phyloP scores from a whole-genome alignment of 805 yeast species.

The Hanseniaspora clermontiae region DNA sequence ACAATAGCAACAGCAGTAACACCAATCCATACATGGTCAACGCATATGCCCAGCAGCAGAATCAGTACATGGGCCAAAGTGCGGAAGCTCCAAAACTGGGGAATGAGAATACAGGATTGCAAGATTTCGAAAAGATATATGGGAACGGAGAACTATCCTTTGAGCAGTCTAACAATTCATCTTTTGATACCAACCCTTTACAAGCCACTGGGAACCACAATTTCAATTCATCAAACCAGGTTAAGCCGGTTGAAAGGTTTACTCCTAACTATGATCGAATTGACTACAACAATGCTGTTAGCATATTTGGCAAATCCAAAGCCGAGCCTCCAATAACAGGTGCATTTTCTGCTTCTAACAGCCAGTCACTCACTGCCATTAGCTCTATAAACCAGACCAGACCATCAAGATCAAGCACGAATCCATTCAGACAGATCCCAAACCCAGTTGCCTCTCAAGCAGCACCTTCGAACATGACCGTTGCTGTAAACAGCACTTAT shows the following conservation, averaged over 20 bases:
- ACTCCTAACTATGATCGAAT: conserved; percentile 7
- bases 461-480: neutral
- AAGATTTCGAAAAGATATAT: neutral
- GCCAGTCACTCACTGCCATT: neutral
- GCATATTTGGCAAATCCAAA: neutral
- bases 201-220: neutral
- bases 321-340: neutral
- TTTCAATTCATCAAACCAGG: neutral
- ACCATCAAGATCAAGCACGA: neutral
- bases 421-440: neutral
- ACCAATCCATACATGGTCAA: neutral
- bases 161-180: neutral
- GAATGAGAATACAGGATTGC: neutral
- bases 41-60: neutral
- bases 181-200: neutral
- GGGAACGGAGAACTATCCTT: neutral
- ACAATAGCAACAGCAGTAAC: neutral
- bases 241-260: neutral
- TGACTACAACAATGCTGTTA: neutral
- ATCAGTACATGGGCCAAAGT: neutral
- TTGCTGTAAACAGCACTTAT: neutral
- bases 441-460: neutral
- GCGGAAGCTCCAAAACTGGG: neutral
- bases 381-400: neutral
- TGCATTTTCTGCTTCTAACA: neutral